Evolutionary conservation across 2,329 filamentous ascomycete genomes (phyloP).

Genomic region (Colletotrichum costaricense): DNA sequence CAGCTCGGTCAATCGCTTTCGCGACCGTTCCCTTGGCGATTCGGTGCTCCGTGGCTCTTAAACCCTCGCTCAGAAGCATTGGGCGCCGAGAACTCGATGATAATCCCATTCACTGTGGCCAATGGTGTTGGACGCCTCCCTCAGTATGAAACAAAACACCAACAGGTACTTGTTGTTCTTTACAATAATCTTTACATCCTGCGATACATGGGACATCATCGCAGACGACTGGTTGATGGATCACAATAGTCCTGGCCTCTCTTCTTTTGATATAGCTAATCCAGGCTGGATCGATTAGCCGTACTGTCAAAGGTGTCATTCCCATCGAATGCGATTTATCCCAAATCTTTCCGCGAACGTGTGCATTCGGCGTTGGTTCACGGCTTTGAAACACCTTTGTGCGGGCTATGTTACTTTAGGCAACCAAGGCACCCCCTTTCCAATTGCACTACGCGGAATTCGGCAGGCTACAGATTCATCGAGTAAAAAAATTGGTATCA

Average conservation of each 20-base stretch:
- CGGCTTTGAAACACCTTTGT: no score
- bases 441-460: no score
- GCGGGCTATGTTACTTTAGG: no score
- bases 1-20: not conserved
- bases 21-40: not conserved
- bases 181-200: not conserved
- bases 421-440: no score
- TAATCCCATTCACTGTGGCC: not conserved
- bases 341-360: no score
- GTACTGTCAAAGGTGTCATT: no score
- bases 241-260: not conserved
- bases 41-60: not conserved
- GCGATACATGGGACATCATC: not conserved
- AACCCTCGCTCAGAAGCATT: not conserved
- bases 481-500: no score
- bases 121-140: not conserved
- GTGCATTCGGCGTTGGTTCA: no score
- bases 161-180: not conserved
- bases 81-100: not conserved
- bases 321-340: no score
- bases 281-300: no score
- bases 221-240: not conserved
- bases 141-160: not conserved
- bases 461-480: no score
- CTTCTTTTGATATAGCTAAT: not conserved